Evolutionary conservation across 129 eudicot genomes (phyloP).

Genomic region (Lonicera japonica): DNA sequence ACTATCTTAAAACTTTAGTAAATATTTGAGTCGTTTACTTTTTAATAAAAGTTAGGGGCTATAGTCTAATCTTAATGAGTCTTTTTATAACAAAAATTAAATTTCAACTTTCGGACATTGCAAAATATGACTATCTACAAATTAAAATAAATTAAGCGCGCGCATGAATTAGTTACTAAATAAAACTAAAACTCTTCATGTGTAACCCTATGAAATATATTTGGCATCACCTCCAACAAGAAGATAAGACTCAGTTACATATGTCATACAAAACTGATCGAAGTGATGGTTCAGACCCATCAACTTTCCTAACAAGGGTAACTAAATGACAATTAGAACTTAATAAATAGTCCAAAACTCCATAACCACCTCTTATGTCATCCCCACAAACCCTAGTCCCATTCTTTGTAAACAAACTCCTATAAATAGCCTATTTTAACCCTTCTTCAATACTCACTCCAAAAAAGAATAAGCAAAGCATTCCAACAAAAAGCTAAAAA

Average conservation of each 20-base stretch:
- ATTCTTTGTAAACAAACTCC: no score
- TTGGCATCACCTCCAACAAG: not conserved
- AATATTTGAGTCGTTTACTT: no score
- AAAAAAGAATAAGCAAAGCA: not conserved
- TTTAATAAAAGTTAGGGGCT: no score
- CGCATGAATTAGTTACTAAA: no score
- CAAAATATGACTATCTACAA: no score
- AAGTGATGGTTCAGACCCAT: not conserved
- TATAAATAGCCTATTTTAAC: not conserved
- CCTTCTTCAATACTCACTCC: not conserved
- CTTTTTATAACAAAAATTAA: no score
- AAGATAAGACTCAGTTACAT: not conserved
- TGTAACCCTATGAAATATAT: not conserved
- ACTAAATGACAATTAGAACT: conserved; percentile 7
- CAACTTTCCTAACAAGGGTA: conserved; percentile 2
- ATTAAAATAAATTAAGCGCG: no score
- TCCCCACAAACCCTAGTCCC: not conserved
- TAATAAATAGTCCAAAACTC: conserved; percentile 5
- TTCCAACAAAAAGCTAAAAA: conserved; percentile 19
- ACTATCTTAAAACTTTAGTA: no score
- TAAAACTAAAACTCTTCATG: not conserved
- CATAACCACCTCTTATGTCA: not conserved
- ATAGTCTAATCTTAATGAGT: no score
- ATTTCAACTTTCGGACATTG: no score
- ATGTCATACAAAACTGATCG: not conserved